Conservation (phyloP, 2,329 filamentous ascomycete genomes). For the Talaromyces funiculosus region DNA sequence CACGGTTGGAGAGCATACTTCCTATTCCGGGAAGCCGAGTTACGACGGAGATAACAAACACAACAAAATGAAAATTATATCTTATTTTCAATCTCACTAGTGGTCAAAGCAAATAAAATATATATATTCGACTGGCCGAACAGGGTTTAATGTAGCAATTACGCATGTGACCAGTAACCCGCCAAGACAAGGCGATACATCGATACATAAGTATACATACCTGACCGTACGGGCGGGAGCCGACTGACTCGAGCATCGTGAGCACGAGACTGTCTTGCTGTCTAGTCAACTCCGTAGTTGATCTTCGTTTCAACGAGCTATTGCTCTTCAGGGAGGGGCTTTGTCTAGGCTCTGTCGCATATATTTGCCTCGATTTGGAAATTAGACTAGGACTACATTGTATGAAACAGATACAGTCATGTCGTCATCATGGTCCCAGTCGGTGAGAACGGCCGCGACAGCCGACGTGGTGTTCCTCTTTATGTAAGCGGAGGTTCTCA, state of each 20-base stretch:
- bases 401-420: background rate
- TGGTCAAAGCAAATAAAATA: too few species aligned
- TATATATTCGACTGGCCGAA: background rate
- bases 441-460: background rate
- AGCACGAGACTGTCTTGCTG: too few species aligned
- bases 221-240: background rate
- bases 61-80: too few species aligned
- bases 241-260: background rate
- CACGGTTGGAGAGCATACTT: background rate
- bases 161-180: background rate
- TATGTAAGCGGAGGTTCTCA: background rate
- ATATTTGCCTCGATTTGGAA: background rate
- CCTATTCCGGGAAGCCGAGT: background rate
- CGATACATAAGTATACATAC: background rate
- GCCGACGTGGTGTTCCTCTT: background rate
- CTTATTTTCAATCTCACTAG: too few species aligned
- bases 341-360: background rate
- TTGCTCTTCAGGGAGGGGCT: too few species aligned
- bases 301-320: too few species aligned
- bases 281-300: too few species aligned
- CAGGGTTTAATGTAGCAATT: background rate
- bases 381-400: background rate
- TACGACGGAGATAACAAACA: too few species aligned
- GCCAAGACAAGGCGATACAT: background rate
- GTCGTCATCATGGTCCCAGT: background rate